These are phyloP conservation scores for Fabrea salina DNA, from an alignment of 169 alveolate genomes.

Conservation along the genomic window DNA sequence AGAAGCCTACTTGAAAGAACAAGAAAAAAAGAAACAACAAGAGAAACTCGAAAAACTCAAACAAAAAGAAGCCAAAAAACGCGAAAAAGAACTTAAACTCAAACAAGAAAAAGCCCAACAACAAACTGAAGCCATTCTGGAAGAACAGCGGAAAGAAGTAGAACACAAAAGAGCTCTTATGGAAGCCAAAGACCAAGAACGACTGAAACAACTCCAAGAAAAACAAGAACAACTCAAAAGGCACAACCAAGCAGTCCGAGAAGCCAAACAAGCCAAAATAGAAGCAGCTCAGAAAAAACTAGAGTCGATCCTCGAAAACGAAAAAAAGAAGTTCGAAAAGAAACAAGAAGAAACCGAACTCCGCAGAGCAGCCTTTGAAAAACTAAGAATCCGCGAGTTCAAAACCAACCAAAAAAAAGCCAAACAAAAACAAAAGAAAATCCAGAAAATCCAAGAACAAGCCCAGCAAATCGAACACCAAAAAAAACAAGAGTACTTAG, in stretches of 20 bases:
- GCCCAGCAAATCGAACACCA: constrained; percentile 43
- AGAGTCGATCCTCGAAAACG: background rate
- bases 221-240: background rate
- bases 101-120: constrained; percentile 1
- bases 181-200: background rate
- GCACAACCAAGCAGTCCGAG: background rate
- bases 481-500: constrained; percentile 45
- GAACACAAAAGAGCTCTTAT: constrained; percentile 4
- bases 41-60: background rate
- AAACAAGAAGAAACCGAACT: constrained; percentile 43
- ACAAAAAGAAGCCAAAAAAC: constrained; percentile 4
- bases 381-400: constrained; percentile 38
- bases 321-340: constrained; percentile 37
- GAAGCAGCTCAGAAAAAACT: constrained; percentile 19
- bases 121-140: constrained; percentile 4
- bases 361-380: constrained; percentile 46
- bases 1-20: background rate
- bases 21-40: background rate
- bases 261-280: constrained; percentile 1
- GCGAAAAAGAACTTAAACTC: background rate
- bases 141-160: background rate
- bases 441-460: constrained; percentile 47
- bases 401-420: constrained; percentile 34
- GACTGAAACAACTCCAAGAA: background rate
- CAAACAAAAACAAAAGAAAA: constrained; percentile 30